Percentiles rank a stretch among this genome's conserved stretches.
Conservation (phyloP, 768 basidiomycete genomes). For the Pulveroboletus sp. region DNA sequence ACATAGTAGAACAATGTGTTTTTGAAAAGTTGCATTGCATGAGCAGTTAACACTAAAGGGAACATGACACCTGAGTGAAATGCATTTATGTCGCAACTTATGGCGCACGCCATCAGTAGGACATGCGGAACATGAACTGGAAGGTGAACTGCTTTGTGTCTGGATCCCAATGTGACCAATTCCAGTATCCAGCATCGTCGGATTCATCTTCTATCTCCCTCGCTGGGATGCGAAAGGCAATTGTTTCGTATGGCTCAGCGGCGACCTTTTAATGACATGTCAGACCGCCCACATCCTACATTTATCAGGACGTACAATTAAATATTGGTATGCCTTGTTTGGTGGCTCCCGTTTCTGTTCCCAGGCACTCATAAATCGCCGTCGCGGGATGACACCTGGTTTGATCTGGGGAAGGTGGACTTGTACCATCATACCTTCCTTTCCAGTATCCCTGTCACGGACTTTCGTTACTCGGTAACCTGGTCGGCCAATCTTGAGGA, state of each 20-base stretch:
- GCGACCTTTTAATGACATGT: constrained; percentile 63
- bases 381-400: constrained; percentile 72
- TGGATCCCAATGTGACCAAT: constrained; percentile 99
- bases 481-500: constrained; percentile 94
- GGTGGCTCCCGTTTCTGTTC: constrained; percentile 94
- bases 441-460: constrained; percentile 81
- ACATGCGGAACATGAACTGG: constrained; percentile 90
- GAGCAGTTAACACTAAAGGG: too few species aligned
- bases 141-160: constrained; percentile 98
- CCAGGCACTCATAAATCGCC: constrained; percentile 96
- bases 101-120: constrained; percentile 23
- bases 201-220: constrained; percentile 95
- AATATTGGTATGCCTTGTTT: constrained; percentile 95
- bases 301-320: constrained; percentile 65
- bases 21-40: too few species aligned
- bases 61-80: not conserved
- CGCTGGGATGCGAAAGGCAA: constrained; percentile 97
- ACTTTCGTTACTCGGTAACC: constrained; percentile 97
- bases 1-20: too few species aligned
- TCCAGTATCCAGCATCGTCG: constrained; percentile 86
- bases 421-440: constrained; percentile 97
- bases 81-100: constrained; percentile 2
- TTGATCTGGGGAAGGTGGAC: constrained; percentile 95
- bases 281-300: constrained; percentile 20
- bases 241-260: constrained; percentile 98